Base-by-base conservation (phyloP, 2,329 filamentous ascomycete species). In the Fusarium sp. region DNA sequence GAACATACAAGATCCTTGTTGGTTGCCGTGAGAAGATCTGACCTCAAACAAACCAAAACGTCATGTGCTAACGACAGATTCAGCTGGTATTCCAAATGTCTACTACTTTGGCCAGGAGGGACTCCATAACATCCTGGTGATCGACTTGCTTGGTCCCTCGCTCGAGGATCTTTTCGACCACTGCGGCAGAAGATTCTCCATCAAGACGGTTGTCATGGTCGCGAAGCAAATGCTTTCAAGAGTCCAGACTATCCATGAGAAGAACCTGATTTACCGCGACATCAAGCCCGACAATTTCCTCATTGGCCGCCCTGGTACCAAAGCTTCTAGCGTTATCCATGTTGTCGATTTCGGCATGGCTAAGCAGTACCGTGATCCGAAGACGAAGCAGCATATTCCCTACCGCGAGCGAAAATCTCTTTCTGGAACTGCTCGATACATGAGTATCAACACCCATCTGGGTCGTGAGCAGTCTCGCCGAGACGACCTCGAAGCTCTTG, bases 241-340 rank as follows among this genome's bases (percentile, higher is more conserved):
- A 68, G 95, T 99, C 25, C 95, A 90, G 80, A 90, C 87, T 3
- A 98, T 99, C 72, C 95, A 99, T 84, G 96, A 98, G 82, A 97
- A 97, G 88, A 98, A 98, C 81, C 87, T 98, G 66, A 98, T 99
- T 79, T 98, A 99, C 82, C 91, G 96, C 72, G 96, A 99, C 78
- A 98, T 99, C 85, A 99, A 99, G 81, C 96, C 96, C 57, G 96
- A 99, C 84, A 99, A 99, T 84, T 98, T 99, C 83, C 87, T 99
- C 67, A 97, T 98, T 74, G 96, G 96, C 54, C 90, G 95, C 47
- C 94, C 94, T 1, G 91, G 90, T 74, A 94, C 94, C 63, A 98
- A 98, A 83, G 88, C 92, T n/a, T 92, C 94, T 75, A 98, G 97
- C 79, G 94, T 98, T 57, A 97, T 99, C 71, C 95, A 99, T 77